phyloP scores from a whole-genome alignment of 1,284 basidiomycete genomes.

The Rhodotorula sp. region DNA sequence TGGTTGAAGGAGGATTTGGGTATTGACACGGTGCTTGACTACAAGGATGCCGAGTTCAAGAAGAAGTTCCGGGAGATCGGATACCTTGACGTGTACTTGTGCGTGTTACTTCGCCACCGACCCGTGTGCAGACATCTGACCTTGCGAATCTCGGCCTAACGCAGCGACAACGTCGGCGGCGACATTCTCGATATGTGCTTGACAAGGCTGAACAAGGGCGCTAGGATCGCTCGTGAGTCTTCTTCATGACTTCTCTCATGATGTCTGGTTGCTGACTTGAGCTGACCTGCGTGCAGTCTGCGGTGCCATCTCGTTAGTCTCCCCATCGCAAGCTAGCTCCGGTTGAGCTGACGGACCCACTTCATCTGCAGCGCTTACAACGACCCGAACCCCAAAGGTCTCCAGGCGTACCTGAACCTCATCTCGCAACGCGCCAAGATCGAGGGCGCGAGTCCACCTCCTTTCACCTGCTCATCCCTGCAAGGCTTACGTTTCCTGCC shows the following conservation, averaged over 20 bases:
- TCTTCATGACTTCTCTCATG: background rate
- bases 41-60: constrained; percentile 69
- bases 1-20: constrained; percentile 79
- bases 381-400: constrained; percentile 46
- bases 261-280: background rate
- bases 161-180: constrained; percentile 73
- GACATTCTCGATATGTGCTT: constrained; percentile 70
- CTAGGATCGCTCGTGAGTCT: constrained; percentile 61
- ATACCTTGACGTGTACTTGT: constrained; percentile 55
- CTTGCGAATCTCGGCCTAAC: background rate
- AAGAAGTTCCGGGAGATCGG: constrained; percentile 54
- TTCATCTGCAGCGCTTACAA: constrained; percentile 40
- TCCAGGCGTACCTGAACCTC: constrained; percentile 56
- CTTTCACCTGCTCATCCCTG: too few relatives aligned
- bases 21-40: constrained; percentile 78
- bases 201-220: constrained; percentile 68
- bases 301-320: constrained; percentile 62
- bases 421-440: constrained; percentile 74
- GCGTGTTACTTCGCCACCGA: background rate
- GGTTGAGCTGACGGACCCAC: background rate
- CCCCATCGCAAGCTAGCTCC: background rate
- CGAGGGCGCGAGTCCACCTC: constrained; percentile 55
- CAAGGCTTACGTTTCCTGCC: background rate
- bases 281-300: constrained; percentile 50
- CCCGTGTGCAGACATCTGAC: background rate